Base-by-base conservation (phyloP, 108 stramenopile genomes). In the Schizochytrium sp. region DNA sequence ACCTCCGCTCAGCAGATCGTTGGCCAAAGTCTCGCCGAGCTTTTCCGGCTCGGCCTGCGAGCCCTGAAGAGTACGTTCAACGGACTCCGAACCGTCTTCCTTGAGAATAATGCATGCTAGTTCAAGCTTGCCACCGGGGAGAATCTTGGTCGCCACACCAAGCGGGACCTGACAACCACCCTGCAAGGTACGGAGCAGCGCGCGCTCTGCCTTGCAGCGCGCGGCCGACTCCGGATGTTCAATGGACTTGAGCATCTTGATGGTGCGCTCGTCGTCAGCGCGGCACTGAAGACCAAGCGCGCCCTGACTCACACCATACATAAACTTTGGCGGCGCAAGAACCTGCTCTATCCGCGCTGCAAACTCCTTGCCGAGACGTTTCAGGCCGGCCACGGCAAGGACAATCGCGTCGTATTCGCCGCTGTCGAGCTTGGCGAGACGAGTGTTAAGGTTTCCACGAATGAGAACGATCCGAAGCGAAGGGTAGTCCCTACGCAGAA, bases 101-200 rank as follows among this genome's bases (percentile, higher is more conserved):
- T 47, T 12, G n/a, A 83, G 76, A 47, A 83, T 53, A 23, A 53
- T 83, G 51, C 76, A 83, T 4, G 45, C 45, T 6, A 83, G 76
- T 12, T 47, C 51, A 34, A 83, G 76, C 51, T 53, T 55, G 51
- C 28, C 76, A 34, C 48, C 23, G 48, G 45, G 45, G 21, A 69
- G 18, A 12, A 83, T 28, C n/a, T 83, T 83, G 76, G 23, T 83
- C 14, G 76, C 45, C 89, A 99, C 99, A 43, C 98, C 99, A 94
- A 99, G 99, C 87, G 99, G 99, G 6, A 99, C 98, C 93, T 98
- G 98, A 92, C 99, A 99, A 93, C 99, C 99, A 69, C 99, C 99
- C 90, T 99, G 98, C 83, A 99, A 91, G 16, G 97, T 97, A 34
- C 95, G 97, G 87, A 99, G 94, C 91, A 99, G 99, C 58, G 97